These are phyloP conservation scores for Diaporthe nobilis DNA, from an alignment of 2,329 filamentous ascomycete species.

Conservation along the genomic window DNA sequence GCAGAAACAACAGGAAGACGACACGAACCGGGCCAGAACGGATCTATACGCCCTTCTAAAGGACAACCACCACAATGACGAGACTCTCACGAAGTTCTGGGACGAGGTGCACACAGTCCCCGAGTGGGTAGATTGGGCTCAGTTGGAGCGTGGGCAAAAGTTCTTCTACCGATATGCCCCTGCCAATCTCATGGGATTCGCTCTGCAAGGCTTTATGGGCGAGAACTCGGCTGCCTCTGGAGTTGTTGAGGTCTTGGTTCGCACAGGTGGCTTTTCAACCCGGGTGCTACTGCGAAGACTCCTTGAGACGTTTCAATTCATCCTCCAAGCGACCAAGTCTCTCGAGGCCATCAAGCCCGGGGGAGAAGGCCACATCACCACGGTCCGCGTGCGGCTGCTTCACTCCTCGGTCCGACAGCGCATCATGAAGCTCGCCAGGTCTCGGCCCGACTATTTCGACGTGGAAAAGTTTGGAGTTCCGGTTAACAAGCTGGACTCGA, in stretches of 20 bases:
- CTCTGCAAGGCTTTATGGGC: slow-evolving; percentile 4
- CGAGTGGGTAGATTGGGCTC: slow-evolving; percentile 17
- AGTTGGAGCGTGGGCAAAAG: background rate
- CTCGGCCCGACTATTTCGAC: slow-evolving; percentile 11
- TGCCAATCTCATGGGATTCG: slow-evolving; percentile 1
- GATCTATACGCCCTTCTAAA: background rate
- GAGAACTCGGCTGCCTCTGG: slow-evolving; percentile 8
- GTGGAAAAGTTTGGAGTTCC: background rate
- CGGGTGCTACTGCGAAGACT: slow-evolving; percentile 3
- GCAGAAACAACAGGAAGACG: background rate
- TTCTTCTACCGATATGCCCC: slow-evolving; percentile 10
- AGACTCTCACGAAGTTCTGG: background rate
- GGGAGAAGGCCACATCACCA: slow-evolving; percentile 4
- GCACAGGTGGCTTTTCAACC: slow-evolving; percentile 12
- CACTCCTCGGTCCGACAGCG: slow-evolving; percentile 20
- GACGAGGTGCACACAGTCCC: background rate
- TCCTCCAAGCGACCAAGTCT: slow-evolving; percentile 7
- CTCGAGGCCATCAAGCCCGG: slow-evolving; percentile 8
- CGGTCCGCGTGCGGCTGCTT: slow-evolving; percentile 11
- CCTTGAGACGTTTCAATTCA: slow-evolving; percentile 10
- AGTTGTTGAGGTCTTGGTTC: slow-evolving; percentile 12
- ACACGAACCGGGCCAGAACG: background rate
- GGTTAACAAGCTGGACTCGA: slow-evolving; percentile 15
- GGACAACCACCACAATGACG: background rate
- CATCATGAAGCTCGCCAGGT: slow-evolving; percentile 1